Conservation (phyloP, 768 basidiomycete genomes). For the Trametes maxima region DNA sequence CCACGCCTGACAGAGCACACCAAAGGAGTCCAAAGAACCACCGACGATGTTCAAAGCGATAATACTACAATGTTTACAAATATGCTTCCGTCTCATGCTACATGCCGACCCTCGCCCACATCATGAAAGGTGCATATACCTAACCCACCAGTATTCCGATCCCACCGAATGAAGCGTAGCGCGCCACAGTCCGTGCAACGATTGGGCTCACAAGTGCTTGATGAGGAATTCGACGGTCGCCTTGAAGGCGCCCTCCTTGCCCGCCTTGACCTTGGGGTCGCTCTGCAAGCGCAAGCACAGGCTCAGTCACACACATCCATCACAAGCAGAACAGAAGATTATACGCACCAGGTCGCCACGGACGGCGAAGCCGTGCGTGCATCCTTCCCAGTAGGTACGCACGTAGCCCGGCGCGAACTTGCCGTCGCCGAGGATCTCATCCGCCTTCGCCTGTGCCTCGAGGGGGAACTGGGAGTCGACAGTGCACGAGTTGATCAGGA, state of each 20-base stretch:
- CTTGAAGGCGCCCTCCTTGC: constrained; percentile 66
- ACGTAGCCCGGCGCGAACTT: constrained; percentile 43
- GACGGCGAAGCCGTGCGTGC: constrained; percentile 41
- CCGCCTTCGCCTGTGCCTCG: constrained; percentile 40
- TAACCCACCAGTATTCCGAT: not conserved
- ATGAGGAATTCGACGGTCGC: constrained; percentile 56
- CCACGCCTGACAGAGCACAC: too few species aligned
- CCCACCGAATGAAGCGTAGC: not conserved
- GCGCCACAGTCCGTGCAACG: not conserved
- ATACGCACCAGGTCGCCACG: constrained; percentile 41
- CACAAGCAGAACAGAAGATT: not conserved
- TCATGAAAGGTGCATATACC: not conserved
- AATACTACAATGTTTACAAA: too few species aligned
- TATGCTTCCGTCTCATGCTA: too few species aligned
- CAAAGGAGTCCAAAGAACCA: too few species aligned
- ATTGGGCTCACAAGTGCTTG: constrained; percentile 31
- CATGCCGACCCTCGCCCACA: not conserved
- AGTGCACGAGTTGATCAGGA: constrained; percentile 71
- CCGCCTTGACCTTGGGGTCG: constrained; percentile 56
- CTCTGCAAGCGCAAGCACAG: constrained; percentile 34
- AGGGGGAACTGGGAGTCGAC: constrained; percentile 55
- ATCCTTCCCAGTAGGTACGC: constrained; percentile 35
- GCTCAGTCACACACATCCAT: constrained; percentile 29
- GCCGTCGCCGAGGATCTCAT: constrained; percentile 42
- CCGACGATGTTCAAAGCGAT: too few species aligned